Conservation (phyloP, 805 yeast species). For the Hanseniaspora meyeri region DNA sequence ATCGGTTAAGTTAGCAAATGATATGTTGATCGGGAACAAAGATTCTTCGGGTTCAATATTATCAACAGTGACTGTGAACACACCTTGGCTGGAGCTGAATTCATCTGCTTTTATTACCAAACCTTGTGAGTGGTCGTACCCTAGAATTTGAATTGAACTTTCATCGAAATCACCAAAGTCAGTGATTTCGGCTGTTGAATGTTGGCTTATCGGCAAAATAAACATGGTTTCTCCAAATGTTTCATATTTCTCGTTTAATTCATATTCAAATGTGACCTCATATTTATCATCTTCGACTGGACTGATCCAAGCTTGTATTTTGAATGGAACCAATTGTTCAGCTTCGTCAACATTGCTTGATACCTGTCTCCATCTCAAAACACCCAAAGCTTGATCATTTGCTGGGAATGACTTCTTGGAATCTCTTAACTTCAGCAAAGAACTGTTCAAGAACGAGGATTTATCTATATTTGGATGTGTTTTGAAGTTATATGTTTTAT, state of each 20-base stretch:
- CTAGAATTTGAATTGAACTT: constrained; percentile 42
- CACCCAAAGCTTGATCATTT: constrained; percentile 81
- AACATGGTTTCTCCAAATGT: constrained; percentile 39
- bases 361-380: constrained; percentile 78
- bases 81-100: constrained; percentile 46
- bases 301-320: constrained; percentile 75
- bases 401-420: constrained; percentile 72
- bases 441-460: constrained; percentile 43
- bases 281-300: constrained; percentile 7
- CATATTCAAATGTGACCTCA: constrained; percentile 78
- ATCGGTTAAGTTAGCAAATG: constrained; percentile 41
- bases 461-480: constrained; percentile 96
- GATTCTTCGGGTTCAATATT: constrained; percentile 61
- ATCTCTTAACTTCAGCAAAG: constrained; percentile 64
- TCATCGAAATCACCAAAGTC: constrained; percentile 39
- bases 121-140: constrained; percentile 51
- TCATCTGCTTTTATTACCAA: constrained; percentile 50
- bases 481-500: constrained; percentile 53
- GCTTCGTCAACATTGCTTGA: constrained; percentile 38
- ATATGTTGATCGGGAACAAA: constrained; percentile 75
- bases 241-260: constrained; percentile 42
- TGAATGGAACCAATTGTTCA: constrained; percentile 46
- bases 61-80: constrained; percentile 67
- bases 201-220: constrained; percentile 45
- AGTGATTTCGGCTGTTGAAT: constrained; percentile 35